These are phyloP conservation scores for Glonium stellatum DNA, from an alignment of 495 filamentous ascomycete species.

Conservation along the genomic window DNA sequence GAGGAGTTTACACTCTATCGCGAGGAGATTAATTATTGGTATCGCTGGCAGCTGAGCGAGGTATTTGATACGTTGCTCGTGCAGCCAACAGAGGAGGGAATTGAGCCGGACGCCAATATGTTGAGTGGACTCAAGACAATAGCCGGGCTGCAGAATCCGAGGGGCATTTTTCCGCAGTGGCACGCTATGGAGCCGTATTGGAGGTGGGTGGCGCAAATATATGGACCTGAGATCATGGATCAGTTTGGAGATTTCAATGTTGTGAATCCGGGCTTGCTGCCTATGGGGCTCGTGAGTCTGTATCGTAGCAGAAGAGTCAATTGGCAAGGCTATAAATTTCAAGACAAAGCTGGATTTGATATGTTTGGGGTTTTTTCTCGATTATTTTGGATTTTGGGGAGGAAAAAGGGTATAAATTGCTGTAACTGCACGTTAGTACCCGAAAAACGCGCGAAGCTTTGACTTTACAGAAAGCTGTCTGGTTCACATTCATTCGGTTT, in stretches of 20 bases:
- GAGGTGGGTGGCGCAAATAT: constrained; percentile 56
- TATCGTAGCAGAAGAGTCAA: constrained; percentile 52
- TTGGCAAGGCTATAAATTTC: constrained; percentile 54
- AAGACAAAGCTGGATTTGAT: too few species aligned
- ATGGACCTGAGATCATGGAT: constrained; percentile 51
- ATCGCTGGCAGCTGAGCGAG: constrained; percentile 15
- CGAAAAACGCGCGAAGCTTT: too few species aligned
- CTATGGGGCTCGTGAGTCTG: constrained; percentile 59
- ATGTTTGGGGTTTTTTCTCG: too few species aligned
- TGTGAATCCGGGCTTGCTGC: constrained; percentile 54
- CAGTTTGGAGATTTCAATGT: constrained; percentile 57
- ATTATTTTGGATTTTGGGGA: too few species aligned
- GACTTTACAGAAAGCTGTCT: too few species aligned
- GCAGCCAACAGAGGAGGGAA: constrained; percentile 37
- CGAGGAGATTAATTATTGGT: constrained; percentile 36
- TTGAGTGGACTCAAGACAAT: constrained; percentile 30
- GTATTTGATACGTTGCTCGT: constrained; percentile 35
- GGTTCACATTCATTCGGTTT: too few species aligned
- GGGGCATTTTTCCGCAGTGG: constrained; percentile 34
- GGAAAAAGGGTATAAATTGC: too few species aligned
- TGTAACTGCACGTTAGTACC: too few species aligned
- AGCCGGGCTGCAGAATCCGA: constrained; percentile 11
- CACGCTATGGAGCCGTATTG: constrained; percentile 49
- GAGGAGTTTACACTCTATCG: constrained; percentile 48
- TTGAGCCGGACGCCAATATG: constrained; percentile 34